Evolutionary conservation across 192 early-diverging fungal genomes (phyloP), one percentile per base, ranked within the genome.

Genomic region (Mortierella antarctica): DNA sequence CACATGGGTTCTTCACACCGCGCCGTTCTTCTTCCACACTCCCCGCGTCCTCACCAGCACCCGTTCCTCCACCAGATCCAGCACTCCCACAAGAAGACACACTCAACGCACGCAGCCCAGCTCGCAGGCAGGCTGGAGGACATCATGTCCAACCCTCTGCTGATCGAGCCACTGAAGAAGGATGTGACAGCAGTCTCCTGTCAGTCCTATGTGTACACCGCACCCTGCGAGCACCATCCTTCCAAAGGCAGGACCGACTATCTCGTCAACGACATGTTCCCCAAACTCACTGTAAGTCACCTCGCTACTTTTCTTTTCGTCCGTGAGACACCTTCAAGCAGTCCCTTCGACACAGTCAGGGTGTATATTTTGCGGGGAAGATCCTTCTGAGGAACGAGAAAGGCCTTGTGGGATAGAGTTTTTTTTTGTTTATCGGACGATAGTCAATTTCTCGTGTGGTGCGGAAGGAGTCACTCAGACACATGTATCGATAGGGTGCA

Each of bases 201-300:
- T 46, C 67, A 70, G 60, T 42, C 65, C 6, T 80, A 80, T 58
- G 77, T 80, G 13, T 80, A 80, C 55, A 80, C 77, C 21, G 77
- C 77, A 14, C 77, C 77, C 20, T 80, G 77, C 21, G 77, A 80
- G 45, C 77, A 80, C 51, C 77, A 80, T 31, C 77, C 77, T 14
- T 80, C 70, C 21, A 71, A 68, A 15, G 70, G 77, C 40, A 70
- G 68, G 60, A 80, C 77, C 1, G 77, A 80, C 60, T 80, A 80
- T 49, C 77, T 80, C 11, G 70, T 80, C 65, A 80, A 80, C 52
- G 77, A 80, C 70, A 80, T 80, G 77, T 80, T 80, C 70, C 77
- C 77, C 23, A 80, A 80, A 52, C 70, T 72, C 47, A 71, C 58
- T 62, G 77, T 80, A 80, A 80, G 70, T 80, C 8, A 10, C 11